Percentiles rank a stretch among this genome's conserved stretches.
Conservation (phyloP, 208 protist genomes). For the Tritrichomonas musculus region DNA sequence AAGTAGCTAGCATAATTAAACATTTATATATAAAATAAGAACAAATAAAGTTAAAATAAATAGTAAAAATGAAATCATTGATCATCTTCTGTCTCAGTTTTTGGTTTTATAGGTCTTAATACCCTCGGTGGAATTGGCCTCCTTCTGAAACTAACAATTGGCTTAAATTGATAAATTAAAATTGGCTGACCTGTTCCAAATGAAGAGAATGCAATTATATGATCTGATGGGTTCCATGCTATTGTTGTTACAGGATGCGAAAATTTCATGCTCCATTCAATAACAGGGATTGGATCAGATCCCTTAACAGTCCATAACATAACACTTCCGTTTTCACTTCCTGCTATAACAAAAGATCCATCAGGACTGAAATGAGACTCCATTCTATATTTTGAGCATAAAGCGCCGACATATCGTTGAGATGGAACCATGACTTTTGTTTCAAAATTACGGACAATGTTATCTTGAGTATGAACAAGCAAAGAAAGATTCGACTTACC, state of each 20-base stretch:
- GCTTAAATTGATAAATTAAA: not conserved
- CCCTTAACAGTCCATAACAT: not conserved
- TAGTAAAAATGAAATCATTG: too few species aligned
- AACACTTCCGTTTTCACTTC: not conserved
- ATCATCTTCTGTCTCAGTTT: too few species aligned
- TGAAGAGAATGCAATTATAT: not conserved
- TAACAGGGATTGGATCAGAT: not conserved
- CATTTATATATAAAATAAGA: too few species aligned
- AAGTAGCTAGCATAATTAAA: too few species aligned
- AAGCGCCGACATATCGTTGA: not conserved
- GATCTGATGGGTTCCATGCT: not conserved
- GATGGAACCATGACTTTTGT: constrained; percentile 13
- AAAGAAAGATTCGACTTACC: not conserved
- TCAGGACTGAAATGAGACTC: not conserved
- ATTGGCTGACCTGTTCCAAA: not conserved
- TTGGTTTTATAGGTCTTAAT: too few species aligned
- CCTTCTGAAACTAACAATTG: too few species aligned
- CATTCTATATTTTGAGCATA: not conserved
- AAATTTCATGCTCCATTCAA: not conserved
- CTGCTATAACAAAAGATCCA: not conserved
- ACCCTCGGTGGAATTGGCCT: too few species aligned
- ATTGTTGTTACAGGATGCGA: not conserved
- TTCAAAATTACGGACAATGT: not conserved
- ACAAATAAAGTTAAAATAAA: too few species aligned
- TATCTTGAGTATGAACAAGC: not conserved